These are phyloP conservation scores for Aquanectria penicillioides DNA, from an alignment of 2,329 filamentous ascomycete genomes.

Conservation along the genomic window DNA sequence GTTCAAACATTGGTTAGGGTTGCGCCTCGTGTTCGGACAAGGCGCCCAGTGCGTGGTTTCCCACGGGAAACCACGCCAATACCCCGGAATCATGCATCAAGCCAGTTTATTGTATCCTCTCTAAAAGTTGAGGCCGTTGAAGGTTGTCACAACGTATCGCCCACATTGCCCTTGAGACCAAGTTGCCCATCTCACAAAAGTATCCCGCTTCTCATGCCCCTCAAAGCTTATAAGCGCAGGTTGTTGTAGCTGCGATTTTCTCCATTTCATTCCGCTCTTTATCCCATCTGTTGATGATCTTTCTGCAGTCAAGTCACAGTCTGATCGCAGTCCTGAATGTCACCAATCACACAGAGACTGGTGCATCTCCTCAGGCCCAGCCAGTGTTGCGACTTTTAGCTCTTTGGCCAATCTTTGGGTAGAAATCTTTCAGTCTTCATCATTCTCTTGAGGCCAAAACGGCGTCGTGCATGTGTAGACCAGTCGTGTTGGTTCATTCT, in stretches of 20 bases:
- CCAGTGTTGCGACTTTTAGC: conserved; percentile 8
- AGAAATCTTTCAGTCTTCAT: not conserved
- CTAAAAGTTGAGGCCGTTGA: conserved; percentile 8
- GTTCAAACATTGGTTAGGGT: conserved; percentile 21
- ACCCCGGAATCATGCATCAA: conserved; percentile 24
- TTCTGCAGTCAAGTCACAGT: not conserved
- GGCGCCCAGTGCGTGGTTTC: conserved; percentile 14
- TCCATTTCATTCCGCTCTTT: no score
- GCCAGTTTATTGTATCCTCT: not conserved
- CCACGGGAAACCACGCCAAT: conserved; percentile 23
- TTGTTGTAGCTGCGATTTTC: no score
- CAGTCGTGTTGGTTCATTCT: not conserved
- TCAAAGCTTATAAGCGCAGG: no score
- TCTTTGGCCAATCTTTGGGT: not conserved
- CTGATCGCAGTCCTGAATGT: not conserved
- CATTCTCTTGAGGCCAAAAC: conserved; percentile 7
- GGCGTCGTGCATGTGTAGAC: conserved; percentile 9
- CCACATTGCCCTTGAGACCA: not conserved
- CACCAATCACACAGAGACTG: conserved; percentile 24
- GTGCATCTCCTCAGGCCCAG: conserved; percentile 10
- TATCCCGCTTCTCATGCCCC: not conserved
- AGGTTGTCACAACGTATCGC: not conserved
- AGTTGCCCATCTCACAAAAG: not conserved
- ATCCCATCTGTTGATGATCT: no score
- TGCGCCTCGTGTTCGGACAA: conserved; percentile 35